Conservation (phyloP, 192 early-diverging fungal species). For the Coemansia sp. region DNA sequence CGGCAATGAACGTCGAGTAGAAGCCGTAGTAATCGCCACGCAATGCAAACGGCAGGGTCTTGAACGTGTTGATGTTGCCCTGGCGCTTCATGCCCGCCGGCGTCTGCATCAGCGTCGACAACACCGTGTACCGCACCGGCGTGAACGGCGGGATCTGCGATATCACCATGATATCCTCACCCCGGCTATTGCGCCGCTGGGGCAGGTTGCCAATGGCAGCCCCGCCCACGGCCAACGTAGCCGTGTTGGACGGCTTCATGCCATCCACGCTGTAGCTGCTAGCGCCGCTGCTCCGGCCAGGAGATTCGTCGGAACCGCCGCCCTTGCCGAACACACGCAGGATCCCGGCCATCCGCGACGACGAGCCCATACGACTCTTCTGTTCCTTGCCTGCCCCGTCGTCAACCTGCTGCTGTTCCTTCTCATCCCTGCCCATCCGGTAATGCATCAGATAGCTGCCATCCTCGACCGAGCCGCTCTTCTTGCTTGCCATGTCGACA, state of each 20-base stretch:
- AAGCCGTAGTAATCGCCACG: slow-evolving; percentile 51
- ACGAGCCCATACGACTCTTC: no score
- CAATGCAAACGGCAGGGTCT: slow-evolving; percentile 45
- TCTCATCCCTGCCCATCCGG: no score
- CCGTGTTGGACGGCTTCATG: slow-evolving; percentile 30
- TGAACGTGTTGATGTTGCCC: slow-evolving; percentile 44
- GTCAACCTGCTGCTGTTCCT: no score
- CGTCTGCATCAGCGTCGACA: slow-evolving; percentile 43
- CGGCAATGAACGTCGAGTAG: slow-evolving; percentile 49
- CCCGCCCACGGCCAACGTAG: slow-evolving; percentile 34
- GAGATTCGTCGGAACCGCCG: neutral
- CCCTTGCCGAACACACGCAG: slow-evolving; percentile 9
- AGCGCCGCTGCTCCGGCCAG: neutral
- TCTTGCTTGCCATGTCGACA: slow-evolving; percentile 20
- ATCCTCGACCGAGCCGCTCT: slow-evolving; percentile 13
- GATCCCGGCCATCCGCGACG: slow-evolving; percentile 12
- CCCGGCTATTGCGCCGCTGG: slow-evolving; percentile 43
- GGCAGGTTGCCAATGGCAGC: slow-evolving; percentile 45
- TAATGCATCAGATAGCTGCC: neutral
- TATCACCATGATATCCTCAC: slow-evolving; percentile 47
- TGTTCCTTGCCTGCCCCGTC: no score
- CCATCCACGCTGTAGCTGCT: neutral
- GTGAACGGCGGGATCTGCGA: slow-evolving; percentile 48
- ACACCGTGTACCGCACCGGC: slow-evolving; percentile 39
- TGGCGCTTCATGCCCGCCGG: slow-evolving; percentile 40